Evolutionary conservation across 805 yeast genomes (phyloP), one percentile per base, ranked within the genome.

Genomic region (Yarrowia phangngaensis): DNA sequence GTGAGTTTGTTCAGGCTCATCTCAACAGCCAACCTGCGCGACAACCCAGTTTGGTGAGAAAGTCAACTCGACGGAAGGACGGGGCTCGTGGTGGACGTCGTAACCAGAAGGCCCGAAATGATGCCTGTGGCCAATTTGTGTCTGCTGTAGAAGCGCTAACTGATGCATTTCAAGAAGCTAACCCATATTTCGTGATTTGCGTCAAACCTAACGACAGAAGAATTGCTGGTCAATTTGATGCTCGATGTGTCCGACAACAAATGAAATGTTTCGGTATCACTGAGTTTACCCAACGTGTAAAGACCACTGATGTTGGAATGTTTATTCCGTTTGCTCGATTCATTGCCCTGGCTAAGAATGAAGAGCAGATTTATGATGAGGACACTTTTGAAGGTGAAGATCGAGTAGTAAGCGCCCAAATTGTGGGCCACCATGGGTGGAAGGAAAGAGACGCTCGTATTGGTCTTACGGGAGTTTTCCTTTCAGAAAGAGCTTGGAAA

Each of bases 191-290:
- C 53, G 66, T 68, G 22, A 58, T 66, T 32, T 68, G 72, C 50
- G 53, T 69, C 32, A 68, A 68, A 53, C 72, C 72, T 5, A 69
- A 69, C 52, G 72, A 69, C 51, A 62, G 67, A 29, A 57, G 64
- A 6, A 55, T 67, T 7, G 54, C 65, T 5, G 59, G 63, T 8
- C 61, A 66, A n/a, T 58, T 69, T 47, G 72, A 69, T 50, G 70
- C 71, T 8, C 61, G 71, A 19, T 67, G 70, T 50, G 70, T 69
- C 7, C 59, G 71, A 12, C 70, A 68, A 53, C 72, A 69, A 53
- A 61, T 68, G 17, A 60, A 64, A 31, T 70, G 71, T 1, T 57
- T 68, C 19, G 71, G 72, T 6, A 56, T 69, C 13, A 67, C 71
- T 6, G 72, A 69, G 51, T 56, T 69, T 24, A 68, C 71, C 4